Evolutionary conservation across 208 protist genomes (phyloP).

Genomic region (Leishmania guyanensis): DNA sequence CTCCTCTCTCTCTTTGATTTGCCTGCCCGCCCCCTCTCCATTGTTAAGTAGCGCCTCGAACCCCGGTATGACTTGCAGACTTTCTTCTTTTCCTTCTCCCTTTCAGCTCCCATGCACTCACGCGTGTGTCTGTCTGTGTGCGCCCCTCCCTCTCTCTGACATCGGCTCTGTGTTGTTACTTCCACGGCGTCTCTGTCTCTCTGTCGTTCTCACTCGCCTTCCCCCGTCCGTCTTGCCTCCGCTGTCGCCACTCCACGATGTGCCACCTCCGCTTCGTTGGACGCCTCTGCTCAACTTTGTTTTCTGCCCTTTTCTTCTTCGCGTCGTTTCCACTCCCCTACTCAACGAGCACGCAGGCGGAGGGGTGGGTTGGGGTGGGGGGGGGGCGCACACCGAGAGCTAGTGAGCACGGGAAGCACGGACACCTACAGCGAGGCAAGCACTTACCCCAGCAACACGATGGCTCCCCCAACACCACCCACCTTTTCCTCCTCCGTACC

Average conservation of each 20-base stretch:
- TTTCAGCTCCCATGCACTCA: not conserved
- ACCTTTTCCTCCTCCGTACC: too few species aligned
- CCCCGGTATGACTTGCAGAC: not conserved
- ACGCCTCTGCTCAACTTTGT: not conserved
- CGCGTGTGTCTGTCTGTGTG: not conserved
- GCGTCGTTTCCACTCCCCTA: conserved; percentile 4
- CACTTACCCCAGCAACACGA: too few species aligned
- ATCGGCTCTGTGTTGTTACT: too few species aligned
- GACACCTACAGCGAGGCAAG: too few species aligned
- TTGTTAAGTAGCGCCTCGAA: not conserved
- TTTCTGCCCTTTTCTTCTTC: not conserved
- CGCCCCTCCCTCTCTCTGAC: not conserved
- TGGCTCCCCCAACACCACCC: too few species aligned
- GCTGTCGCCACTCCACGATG: not conserved
- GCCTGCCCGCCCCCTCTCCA: not conserved
- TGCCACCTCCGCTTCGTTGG: not conserved
- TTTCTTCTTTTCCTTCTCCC: not conserved
- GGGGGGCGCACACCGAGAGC: too few species aligned
- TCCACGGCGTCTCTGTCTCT: too few species aligned
- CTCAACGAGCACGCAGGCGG: not conserved
- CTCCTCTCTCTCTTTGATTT: too few species aligned
- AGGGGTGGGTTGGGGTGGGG: too few species aligned
- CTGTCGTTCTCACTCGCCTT: too few species aligned
- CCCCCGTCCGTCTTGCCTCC: not conserved
- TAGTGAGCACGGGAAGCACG: too few species aligned